Evolutionary conservation across 345 rosid genomes (phyloP), one percentile per base, ranked within the genome.

Genomic region (Salix caprea): DNA sequence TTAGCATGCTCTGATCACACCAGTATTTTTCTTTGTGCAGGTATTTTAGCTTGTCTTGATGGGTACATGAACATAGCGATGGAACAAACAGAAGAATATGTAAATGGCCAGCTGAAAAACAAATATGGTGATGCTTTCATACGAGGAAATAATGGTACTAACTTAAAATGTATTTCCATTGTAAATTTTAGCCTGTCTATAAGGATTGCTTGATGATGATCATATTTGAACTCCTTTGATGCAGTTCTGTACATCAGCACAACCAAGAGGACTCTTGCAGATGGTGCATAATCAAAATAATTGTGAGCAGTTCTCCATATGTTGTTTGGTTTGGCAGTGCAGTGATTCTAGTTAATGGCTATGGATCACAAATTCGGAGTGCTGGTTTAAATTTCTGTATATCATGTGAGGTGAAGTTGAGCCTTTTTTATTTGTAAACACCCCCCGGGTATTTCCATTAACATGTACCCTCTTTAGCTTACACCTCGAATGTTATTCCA

Each of bases 51-150:
- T 7, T 91, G 97, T 79, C 87, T 96, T 24, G 99, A 95, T 84
- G 98, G 98, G 19, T 96, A 93, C 76, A 95, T 91, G 97, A 96
- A 93, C 74, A 92, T 96, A 69, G 99, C 99, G 7, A 96, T 96
- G 99, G 99, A 92, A 76, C 98, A 93, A 81, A 96, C 97, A 0
- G 98, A 96, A 68, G 98, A 96, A 81, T 91, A 96, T 18, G 96
- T 93, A 3, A 93, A 96, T 65, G 98, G 99, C 6, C 98, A 96
- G 85, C 85, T 93, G 66, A 96, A 96, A 81, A 93, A 96, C 69
- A 96, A 96, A 79, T 92, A 96, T 10, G 99, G 97, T 0, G 99
- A 96, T 58, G 98, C 99, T 73, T 93, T 96, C 71, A 96, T 93
- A 70, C 96, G 98, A 60, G 99, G 98, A 76, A 96, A 96, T 78